Conservation (phyloP, 495 filamentous ascomycete species). For the Monascus purpureus region DNA sequence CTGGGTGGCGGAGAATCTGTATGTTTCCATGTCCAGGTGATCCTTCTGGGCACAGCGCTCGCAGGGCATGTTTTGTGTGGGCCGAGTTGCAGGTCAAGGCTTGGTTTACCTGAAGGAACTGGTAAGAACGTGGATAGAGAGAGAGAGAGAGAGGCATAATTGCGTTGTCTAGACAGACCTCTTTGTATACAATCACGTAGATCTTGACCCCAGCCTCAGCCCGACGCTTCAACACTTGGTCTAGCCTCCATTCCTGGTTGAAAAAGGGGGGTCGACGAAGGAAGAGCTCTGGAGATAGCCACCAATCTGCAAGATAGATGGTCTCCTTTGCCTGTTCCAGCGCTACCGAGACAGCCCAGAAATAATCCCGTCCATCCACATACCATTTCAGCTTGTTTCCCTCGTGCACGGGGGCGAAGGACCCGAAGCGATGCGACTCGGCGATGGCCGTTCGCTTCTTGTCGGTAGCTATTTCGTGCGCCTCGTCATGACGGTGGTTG, state of each 20-base stretch:
- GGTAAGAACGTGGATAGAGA: too few relatives aligned
- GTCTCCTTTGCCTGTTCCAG: constrained; percentile 65
- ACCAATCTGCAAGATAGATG: constrained; percentile 82
- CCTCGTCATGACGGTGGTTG: constrained; percentile 75
- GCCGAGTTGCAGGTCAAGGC: constrained; percentile 68
- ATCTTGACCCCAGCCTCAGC: constrained; percentile 77
- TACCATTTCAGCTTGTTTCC: constrained; percentile 81
- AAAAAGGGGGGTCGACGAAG: constrained; percentile 56
- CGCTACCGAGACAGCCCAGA: constrained; percentile 64
- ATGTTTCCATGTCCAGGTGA: constrained; percentile 62
- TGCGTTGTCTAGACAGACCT: constrained; percentile 24
- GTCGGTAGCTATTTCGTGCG: constrained; percentile 62
- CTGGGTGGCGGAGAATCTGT: constrained; percentile 65
- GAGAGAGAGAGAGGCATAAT: background rate
- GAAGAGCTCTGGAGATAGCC: constrained; percentile 73
- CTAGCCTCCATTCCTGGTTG: constrained; percentile 70
- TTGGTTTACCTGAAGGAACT: constrained; percentile 36
- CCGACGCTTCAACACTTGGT: constrained; percentile 59
- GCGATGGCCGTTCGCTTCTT: constrained; percentile 50
- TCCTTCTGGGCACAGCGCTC: constrained; percentile 55
- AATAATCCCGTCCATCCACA: constrained; percentile 74
- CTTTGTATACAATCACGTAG: constrained; percentile 69
- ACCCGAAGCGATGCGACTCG: constrained; percentile 57
- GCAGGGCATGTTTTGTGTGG: constrained; percentile 69
- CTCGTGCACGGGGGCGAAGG: constrained; percentile 62